Base-by-base conservation (phyloP, 768 basidiomycete species). In the Aureoboletus auriporus region DNA sequence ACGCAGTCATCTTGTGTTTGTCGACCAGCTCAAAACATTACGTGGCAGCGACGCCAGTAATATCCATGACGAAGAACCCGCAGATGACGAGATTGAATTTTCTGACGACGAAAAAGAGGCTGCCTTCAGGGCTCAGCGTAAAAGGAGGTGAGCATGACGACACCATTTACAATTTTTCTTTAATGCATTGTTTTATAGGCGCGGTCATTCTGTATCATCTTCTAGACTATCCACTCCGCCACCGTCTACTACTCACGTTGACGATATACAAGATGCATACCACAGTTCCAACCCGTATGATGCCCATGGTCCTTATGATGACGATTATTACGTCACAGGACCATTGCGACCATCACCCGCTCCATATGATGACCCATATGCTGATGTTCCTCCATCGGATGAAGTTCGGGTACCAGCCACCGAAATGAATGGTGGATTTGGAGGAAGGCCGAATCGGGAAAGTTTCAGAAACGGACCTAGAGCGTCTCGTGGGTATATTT, bases 31-130 rank as follows among this genome's bases (percentile, higher is more conserved):
- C 39, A 77, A 79, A 50, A 74, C 70, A 14, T 63, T 81, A 52
- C 93, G 84, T 62, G 95, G 94, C 36, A 93, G 89, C 54, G 95
- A 98, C 57, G 95, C 95, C 17, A 92, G 89, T 60, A 98, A 97
- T 62, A 75, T 93, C 9, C 82, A 93, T 56, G 95, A 98, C 61
- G 95, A 98, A 67, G 95, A 98, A 64, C 85, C 90, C 3, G 88
- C 75, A 2, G 93, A 90, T 16, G 80, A 91, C 47, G 95, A 97
- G 61, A 60, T 90, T 28, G 95, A 98, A 63, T 98, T 94, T 68
- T 93, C 89, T 4, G 95, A 98, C 55, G 95, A 98, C 56, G 95
- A 98, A 64, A 77, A 84, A 46, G 95, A 98, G 65, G 80, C 82
- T 14, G 83, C 81, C 27, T 77, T 84, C 61, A 89, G 78, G 69